A percentile compares a stretch with the other conserved stretches of the same genome.
Conservation (phyloP, 805 yeast genomes). For the Metschnikowia matae region DNA sequence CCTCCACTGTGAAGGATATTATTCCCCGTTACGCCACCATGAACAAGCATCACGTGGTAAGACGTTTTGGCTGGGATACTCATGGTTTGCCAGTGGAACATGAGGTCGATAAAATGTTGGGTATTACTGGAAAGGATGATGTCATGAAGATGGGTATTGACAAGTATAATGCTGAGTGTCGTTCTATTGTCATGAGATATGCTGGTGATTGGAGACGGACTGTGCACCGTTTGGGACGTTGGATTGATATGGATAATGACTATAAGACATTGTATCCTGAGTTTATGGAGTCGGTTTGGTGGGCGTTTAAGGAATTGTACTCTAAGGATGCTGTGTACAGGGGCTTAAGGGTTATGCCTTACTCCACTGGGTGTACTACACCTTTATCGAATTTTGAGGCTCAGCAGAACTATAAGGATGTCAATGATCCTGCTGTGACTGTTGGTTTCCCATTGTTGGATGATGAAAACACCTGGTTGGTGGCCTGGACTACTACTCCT, state of each 20-base stretch:
- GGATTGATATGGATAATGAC: conserved; percentile 99
- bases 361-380: conserved; percentile 95
- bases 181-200: conserved; percentile 95
- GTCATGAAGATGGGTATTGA: conserved; percentile 92
- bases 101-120: conserved; percentile 95
- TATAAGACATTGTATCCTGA: conserved; percentile 93
- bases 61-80: conserved; percentile 99
- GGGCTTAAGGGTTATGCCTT: conserved; percentile 98
- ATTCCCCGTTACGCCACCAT: conserved; percentile 97
- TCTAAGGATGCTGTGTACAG: conserved; percentile 87
- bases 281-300: conserved; percentile 98
- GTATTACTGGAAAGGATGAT: conserved; percentile 89
- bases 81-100: conserved; percentile 99
- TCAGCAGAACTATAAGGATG: conserved; percentile 96
- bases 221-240: conserved; percentile 92
- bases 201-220: conserved; percentile 93
- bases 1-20: conserved; percentile 95
- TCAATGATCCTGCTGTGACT: conserved; percentile 93
- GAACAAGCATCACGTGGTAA: conserved; percentile 94
- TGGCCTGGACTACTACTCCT: conserved; percentile 99
- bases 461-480: conserved; percentile 77
- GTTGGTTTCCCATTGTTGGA: conserved; percentile 78
- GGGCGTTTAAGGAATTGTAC: conserved; percentile 90
- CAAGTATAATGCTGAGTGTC: conserved; percentile 90
- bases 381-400: conserved; percentile 98